Conservation (phyloP, 1,139 yeast genomes). For the Candida sojae region DNA sequence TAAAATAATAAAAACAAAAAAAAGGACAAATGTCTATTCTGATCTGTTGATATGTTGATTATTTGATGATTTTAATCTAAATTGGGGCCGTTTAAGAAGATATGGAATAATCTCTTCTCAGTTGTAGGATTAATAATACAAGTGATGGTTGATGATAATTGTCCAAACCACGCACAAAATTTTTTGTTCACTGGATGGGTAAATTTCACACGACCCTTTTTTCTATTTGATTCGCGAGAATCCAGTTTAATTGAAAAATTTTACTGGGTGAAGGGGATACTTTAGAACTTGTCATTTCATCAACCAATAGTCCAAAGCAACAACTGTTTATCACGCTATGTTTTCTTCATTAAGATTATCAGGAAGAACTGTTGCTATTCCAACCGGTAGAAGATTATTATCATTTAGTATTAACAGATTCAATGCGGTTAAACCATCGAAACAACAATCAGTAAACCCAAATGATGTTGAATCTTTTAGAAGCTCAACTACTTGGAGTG, state of each 20-base stretch:
- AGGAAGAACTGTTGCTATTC: background rate
- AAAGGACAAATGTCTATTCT: background rate
- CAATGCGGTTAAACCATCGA: background rate
- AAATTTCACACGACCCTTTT: background rate
- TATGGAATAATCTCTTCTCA: background rate
- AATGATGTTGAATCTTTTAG: constrained; percentile 22
- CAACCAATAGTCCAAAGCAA: background rate
- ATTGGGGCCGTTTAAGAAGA: no score
- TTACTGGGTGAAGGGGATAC: background rate
- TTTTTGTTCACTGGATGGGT: background rate
- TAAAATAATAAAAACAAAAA: background rate
- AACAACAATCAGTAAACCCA: background rate
- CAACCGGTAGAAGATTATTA: background rate
- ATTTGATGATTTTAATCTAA: background rate
- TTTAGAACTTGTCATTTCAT: background rate
- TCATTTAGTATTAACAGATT: background rate
- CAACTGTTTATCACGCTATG: background rate
- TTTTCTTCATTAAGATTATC: constrained; percentile 5
- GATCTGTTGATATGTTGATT: background rate
- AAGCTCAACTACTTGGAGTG: constrained; percentile 29
- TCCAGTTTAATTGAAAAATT: background rate
- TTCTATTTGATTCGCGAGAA: background rate
- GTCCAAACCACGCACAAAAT: background rate
- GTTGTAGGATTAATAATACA: background rate
- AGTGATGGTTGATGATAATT: background rate